Evolutionary conservation across 805 yeast genomes (phyloP).

Genomic region (Yarrowia sp.): DNA sequence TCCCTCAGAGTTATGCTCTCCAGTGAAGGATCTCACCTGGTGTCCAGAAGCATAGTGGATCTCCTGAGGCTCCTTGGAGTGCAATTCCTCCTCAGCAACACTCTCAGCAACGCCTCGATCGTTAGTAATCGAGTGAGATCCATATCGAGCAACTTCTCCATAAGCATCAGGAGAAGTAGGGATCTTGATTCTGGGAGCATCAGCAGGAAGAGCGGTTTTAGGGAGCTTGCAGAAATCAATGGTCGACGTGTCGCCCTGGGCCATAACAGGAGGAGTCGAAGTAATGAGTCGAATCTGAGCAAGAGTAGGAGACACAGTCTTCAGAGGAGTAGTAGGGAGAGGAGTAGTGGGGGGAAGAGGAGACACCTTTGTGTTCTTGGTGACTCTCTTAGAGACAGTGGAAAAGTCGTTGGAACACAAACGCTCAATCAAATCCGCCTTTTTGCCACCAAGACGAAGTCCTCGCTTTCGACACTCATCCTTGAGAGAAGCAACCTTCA

Average conservation of each 20-base stretch:
- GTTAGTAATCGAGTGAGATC: neutral
- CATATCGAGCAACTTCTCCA: slow-evolving; percentile 8
- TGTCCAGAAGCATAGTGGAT: slow-evolving; percentile 21
- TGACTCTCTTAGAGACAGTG: slow-evolving; percentile 33
- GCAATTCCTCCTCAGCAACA: slow-evolving; percentile 14
- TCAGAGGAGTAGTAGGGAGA: too few relatives aligned
- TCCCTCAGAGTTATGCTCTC: neutral
- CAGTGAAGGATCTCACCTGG: neutral
- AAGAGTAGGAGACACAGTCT: neutral
- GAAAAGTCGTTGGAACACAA: slow-evolving; percentile 30
- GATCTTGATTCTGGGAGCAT: slow-evolving; percentile 30
- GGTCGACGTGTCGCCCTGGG: slow-evolving; percentile 40
- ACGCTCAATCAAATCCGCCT: slow-evolving; percentile 52
- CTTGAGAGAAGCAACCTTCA: slow-evolving; percentile 56
- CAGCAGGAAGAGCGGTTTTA: slow-evolving; percentile 39
- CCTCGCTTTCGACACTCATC: slow-evolving; percentile 60
- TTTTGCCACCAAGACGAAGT: slow-evolving; percentile 59
- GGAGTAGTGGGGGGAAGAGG: too few relatives aligned
- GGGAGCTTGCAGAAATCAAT: slow-evolving; percentile 42
- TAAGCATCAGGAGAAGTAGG: slow-evolving; percentile 24
- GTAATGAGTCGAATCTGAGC: slow-evolving; percentile 27
- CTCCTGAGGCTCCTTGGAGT: slow-evolving; percentile 11
- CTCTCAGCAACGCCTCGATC: slow-evolving; percentile 15
- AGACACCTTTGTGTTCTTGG: too few relatives aligned
- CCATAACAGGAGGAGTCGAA: slow-evolving; percentile 31